Evolutionary conservation across 2,329 filamentous ascomycete species (phyloP).

Genomic region (Sporothrix schenckii): DNA sequence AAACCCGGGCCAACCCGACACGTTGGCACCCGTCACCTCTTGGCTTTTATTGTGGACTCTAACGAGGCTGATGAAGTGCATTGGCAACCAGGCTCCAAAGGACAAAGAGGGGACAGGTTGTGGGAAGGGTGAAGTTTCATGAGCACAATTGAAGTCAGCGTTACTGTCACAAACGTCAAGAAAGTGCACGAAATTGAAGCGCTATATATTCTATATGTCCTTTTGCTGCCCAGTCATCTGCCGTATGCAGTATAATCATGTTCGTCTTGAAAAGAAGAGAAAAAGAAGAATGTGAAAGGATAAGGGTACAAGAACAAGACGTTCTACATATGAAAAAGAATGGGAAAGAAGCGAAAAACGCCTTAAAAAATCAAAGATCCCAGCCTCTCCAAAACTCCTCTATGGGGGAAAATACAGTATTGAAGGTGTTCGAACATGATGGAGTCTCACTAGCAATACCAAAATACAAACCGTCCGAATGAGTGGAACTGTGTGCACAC

Average conservation of each 20-base stretch:
- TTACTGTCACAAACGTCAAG: background rate
- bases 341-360: background rate
- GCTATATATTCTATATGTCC: constrained; percentile 19
- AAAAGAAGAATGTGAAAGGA: background rate
- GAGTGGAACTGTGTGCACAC: background rate
- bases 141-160: background rate
- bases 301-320: background rate
- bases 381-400: constrained; percentile 33
- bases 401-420: constrained; percentile 31
- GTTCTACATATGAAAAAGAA: background rate
- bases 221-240: constrained; percentile 14
- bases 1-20: constrained; percentile 17
- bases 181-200: background rate
- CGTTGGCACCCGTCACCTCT: constrained; percentile 20
- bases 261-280: constrained; percentile 1
- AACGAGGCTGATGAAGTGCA: constrained; percentile 23
- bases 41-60: constrained; percentile 22
- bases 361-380: constrained; percentile 1
- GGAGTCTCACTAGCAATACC: background rate
- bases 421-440: background rate
- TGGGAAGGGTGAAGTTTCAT: background rate
- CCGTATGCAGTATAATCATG: constrained; percentile 15
- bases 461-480: background rate
- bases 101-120: background rate
- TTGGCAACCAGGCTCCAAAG: background rate